These are phyloP conservation scores for Solidago caesia DNA, from an alignment of 129 eudicot genomes.

Conservation along the genomic window DNA sequence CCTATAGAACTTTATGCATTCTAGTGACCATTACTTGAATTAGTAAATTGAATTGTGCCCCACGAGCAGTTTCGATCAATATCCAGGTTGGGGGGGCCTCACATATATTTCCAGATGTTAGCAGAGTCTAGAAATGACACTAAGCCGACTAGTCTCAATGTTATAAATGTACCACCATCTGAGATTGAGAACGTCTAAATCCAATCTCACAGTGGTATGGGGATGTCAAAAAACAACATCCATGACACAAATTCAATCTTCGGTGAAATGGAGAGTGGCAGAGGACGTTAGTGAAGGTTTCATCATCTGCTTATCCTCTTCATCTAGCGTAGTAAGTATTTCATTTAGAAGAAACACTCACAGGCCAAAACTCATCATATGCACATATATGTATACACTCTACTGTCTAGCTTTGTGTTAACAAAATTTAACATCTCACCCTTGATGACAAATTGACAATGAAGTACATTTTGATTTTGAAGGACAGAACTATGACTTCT, in stretches of 20 bases:
- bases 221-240: slow-evolving; percentile 29
- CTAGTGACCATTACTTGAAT: neutral
- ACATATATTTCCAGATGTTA: slow-evolving; percentile 65
- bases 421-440: neutral
- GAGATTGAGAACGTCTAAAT: slow-evolving; percentile 42
- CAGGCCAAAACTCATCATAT: neutral
- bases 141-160: slow-evolving; percentile 26
- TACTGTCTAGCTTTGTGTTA: slow-evolving; percentile 2
- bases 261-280: slow-evolving; percentile 56
- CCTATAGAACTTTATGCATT: neutral
- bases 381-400: slow-evolving; percentile 16
- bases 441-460: neutral
- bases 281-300: slow-evolving; percentile 35
- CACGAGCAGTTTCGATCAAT: slow-evolving; percentile 6
- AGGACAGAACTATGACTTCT: slow-evolving; percentile 8
- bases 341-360: slow-evolving; percentile 13
- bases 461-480: neutral
- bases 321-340: slow-evolving; percentile 7
- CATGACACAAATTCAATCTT: slow-evolving; percentile 27
- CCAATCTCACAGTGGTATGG: slow-evolving; percentile 31
- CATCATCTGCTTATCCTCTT: slow-evolving; percentile 13
- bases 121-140: slow-evolving; percentile 53
- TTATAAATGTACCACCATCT: slow-evolving; percentile 33
- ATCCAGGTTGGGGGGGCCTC: slow-evolving; percentile 78
- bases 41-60: neutral